Conservation (phyloP, 441 rosid species). For the Biscutella auriculata region DNA sequence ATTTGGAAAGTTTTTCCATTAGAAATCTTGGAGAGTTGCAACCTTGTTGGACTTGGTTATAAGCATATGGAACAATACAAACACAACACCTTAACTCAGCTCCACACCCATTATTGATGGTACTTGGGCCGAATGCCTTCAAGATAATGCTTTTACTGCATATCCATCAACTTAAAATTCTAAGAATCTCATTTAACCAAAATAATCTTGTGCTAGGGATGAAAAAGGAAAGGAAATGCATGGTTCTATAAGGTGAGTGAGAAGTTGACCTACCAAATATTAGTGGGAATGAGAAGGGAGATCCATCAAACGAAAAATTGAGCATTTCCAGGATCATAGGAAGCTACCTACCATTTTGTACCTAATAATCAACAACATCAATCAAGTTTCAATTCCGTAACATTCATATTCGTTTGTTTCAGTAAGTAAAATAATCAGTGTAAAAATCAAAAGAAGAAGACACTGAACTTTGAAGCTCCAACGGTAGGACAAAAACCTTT, state of each 20-base stretch:
- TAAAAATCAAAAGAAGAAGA: conserved; percentile 21
- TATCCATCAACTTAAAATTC: not conserved
- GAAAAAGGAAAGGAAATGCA: not conserved
- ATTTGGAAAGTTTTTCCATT: conserved; percentile 92
- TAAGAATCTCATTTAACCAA: not conserved
- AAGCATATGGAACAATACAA: conserved; percentile 76
- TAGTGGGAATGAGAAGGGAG: conserved; percentile 65
- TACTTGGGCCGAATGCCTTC: conserved; percentile 96
- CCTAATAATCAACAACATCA: conserved; percentile 14
- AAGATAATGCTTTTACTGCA: conserved; percentile 73
- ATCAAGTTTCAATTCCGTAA: no score
- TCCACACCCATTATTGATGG: conserved; percentile 88
- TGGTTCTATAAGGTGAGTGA: not conserved
- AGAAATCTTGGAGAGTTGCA: conserved; percentile 82
- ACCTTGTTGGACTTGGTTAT: conserved; percentile 77
- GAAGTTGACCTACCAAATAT: conserved; percentile 42
- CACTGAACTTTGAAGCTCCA: conserved; percentile 62
- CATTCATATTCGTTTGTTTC: not conserved
- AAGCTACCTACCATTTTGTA: conserved; percentile 14
- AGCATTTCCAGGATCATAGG: not conserved
- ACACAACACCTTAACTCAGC: conserved; percentile 96
- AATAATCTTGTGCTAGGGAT: not conserved
- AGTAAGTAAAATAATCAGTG: not conserved
- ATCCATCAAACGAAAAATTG: no score
- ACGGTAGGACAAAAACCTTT: conserved; percentile 47